Evolutionary conservation across 331 rosid species (phyloP), one percentile per base, ranked within the genome.

Genomic region (Quercus phellos): DNA sequence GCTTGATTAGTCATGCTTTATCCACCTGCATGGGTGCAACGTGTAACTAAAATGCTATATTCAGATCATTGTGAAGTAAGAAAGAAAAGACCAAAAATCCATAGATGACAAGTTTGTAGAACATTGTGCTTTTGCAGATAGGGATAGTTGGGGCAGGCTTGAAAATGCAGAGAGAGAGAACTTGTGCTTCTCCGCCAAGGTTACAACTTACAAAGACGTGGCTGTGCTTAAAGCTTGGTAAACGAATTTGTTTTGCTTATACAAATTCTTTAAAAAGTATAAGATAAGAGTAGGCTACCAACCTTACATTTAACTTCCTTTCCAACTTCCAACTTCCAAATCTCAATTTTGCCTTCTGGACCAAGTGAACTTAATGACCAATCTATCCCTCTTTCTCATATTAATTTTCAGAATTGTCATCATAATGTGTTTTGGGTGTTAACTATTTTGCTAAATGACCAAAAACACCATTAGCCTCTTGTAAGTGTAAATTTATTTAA

Each of bases 261-360:
- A 46, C 1, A 32, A 50, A 14, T 26, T 83, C 53, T 68, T 2
- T 53, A 55, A 64, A 61, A 12, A 55, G 67, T 74, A 77, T 86
- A 73, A 82, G 76, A 88, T 80, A 76, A 84, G 86, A 75, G 89
- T 87, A 81, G 97, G 97, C 87, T 87, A 87, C 93, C 97, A 87
- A 90, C 90, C 79, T 72, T 77, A 83, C 83, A 59, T 86, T 77
- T 83, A 81, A 89, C 87, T 83, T 84, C 89, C 86, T 83, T 74
- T 85, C 81, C 84, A 85, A 84, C 88, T 81, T 80, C 86, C 89
- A 84, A 74, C 87, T 79, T 73, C 84, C 70, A 63, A 63, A 17
- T 46, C 79, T 43, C 73, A 71, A 73, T 78, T 27, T 42, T 70
- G 77, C 18, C 78, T 81, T 79, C 63, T 70, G 55, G 72, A 55